These are phyloP conservation scores for Saccharomycopsis sp. DNA, from an alignment of 805 yeast genomes.

Conservation along the genomic window DNA sequence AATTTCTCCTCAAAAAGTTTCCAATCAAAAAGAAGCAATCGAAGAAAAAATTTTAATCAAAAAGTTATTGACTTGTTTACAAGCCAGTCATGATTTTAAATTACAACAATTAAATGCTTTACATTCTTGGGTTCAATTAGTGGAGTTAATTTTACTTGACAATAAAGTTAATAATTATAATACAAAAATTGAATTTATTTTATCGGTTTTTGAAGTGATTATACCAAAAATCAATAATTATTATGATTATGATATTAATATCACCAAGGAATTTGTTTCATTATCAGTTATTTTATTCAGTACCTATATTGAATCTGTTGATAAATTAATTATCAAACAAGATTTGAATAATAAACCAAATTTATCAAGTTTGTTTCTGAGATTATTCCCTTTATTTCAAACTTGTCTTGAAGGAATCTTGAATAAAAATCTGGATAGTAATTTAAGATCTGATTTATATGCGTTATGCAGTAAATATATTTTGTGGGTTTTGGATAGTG, in stretches of 20 bases:
- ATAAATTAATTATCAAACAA: constrained; percentile 26
- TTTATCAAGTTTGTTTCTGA: constrained; percentile 30
- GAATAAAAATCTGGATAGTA: constrained; percentile 56
- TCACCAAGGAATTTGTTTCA: constrained; percentile 70
- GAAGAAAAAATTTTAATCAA: constrained; percentile 22
- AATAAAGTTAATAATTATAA: constrained; percentile 24
- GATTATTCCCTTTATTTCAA: constrained; percentile 60
- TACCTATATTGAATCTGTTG: constrained; percentile 27
- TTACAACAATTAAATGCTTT: constrained; percentile 49
- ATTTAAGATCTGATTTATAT: constrained; percentile 71
- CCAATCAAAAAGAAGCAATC: constrained; percentile 20
- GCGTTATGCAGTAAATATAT: constrained; percentile 59
- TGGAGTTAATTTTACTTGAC: constrained; percentile 63
- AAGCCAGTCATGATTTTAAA: constrained; percentile 38
- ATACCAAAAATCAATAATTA: constrained; percentile 72
- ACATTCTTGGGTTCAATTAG: constrained; percentile 76
- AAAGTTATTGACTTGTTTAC: constrained; percentile 32
- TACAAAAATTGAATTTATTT: constrained; percentile 38
- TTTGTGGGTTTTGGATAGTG: constrained; percentile 30
- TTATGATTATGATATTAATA: constrained; percentile 51
- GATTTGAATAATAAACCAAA: constrained; percentile 25
- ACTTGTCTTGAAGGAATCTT: constrained; percentile 66
- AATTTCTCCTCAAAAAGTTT: constrained; percentile 10
- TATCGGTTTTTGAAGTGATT: constrained; percentile 66
- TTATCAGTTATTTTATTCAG: constrained; percentile 63